Base-by-base conservation (phyloP, 768 basidiomycete species). In the Pulveroboletus sp. region DNA sequence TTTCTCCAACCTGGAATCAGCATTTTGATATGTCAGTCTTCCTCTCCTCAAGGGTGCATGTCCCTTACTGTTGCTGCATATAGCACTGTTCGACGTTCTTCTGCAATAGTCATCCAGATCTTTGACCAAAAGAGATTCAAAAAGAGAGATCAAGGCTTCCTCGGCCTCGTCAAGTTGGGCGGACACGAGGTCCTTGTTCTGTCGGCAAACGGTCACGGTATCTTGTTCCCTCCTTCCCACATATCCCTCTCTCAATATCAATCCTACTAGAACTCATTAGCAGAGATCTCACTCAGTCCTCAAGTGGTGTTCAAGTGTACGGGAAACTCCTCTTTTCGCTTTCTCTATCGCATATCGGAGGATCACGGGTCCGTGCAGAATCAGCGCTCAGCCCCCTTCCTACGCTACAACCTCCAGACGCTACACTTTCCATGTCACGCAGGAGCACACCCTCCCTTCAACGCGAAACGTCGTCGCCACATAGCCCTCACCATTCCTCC, bases 91-190 rank as follows among this genome's bases (percentile, higher is more conserved):
- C 84, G 80, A 39, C 83, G 80, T 53, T 82, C 82, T 27, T 92
- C 90, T 32, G 76, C 81, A 58, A 77, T 94, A 61, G 76, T 79
- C 24, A 87, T 94, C 40, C 90, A 94, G 71, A 81, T 95, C 51
- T 93, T 93, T 63, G 93, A 95, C 75, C 85, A 91, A 69, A 79
- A 82, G 63, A 91, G 89, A 68, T 93, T 89, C 72, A 91, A 79
- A 72, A 83, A 83, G 67, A 81, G 84, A 59, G 92, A 93, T 65
- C 92, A 93, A 73, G 91, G 81, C 9, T 84, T 82, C 56, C 71
- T 83, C 36, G 83, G 79, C 41, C 71, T 83, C 12, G 72, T 81
- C 61, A 81, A 76, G 53, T 71, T 85, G 33, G 62, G 73, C 2
- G 82, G 78, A 41, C 57, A 77, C 36, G 78, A 84, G 54, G 81